phyloP scores from a whole-genome alignment of 805 yeast genomes.

The Cyberlindnera maritima region DNA sequence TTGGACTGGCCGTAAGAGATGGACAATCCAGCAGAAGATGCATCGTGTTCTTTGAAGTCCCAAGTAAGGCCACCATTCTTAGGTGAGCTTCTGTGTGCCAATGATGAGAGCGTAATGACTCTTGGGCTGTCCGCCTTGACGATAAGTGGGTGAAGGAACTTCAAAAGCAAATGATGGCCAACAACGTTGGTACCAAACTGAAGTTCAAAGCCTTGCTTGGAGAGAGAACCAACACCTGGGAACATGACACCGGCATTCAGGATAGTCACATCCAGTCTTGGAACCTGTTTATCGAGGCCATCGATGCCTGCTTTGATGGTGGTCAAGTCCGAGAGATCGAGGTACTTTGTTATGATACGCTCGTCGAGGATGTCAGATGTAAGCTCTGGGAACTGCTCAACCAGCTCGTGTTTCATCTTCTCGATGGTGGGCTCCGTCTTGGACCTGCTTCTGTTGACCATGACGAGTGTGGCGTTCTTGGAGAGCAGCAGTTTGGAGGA shows the following conservation, averaged over 20 bases:
- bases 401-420: constrained; percentile 23
- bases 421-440: constrained; percentile 32
- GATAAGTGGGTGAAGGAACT: constrained; percentile 37
- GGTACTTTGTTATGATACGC: constrained; percentile 24
- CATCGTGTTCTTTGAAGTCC: constrained; percentile 25
- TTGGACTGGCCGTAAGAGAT: constrained; percentile 40
- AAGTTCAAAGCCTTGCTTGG: constrained; percentile 44
- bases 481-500: constrained; percentile 30
- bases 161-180: constrained; percentile 45
- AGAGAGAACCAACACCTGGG: constrained; percentile 34
- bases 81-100: constrained; percentile 33
- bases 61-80: constrained; percentile 34
- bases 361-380: constrained; percentile 15
- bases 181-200: constrained; percentile 46
- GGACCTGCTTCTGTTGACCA: constrained; percentile 34
- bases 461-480: constrained; percentile 36
- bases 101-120: constrained; percentile 45
- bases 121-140: constrained; percentile 36
- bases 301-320: constrained; percentile 37
- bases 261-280: constrained; percentile 35
- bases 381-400: constrained; percentile 19
- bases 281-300: constrained; percentile 25
- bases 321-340: constrained; percentile 40
- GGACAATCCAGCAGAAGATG: not conserved
- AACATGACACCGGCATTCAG: constrained; percentile 46